Evolutionary conservation across 345 rosid species (phyloP).

Genomic region (Lenwebbia sp.): DNA sequence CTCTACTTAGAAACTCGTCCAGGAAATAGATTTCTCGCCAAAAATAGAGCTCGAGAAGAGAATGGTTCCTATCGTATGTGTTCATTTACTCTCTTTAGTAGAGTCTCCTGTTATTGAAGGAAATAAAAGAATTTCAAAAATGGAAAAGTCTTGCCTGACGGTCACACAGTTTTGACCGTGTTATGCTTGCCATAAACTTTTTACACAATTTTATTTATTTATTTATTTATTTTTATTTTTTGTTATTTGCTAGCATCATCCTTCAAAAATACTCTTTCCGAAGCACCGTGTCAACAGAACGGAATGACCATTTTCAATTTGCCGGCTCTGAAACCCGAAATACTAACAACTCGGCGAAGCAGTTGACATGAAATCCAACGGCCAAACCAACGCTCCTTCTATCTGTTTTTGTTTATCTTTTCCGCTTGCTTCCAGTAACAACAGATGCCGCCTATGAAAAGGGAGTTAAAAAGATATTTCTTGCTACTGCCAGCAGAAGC

Average conservation of each 20-base stretch:
- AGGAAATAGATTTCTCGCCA: too few species aligned
- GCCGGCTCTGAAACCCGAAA: neutral
- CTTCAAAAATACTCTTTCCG: neutral
- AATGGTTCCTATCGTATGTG: neutral
- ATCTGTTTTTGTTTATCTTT: neutral
- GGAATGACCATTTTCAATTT: neutral
- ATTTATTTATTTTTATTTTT: too few species aligned
- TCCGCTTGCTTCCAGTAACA: neutral
- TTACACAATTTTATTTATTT: too few species aligned
- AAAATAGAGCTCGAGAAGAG: too few species aligned
- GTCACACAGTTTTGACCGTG: too few species aligned
- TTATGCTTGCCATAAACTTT: too few species aligned
- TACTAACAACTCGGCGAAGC: neutral
- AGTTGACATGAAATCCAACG: neutral
- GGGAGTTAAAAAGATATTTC: neutral
- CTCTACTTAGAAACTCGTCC: too few species aligned
- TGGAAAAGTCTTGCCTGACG: too few species aligned
- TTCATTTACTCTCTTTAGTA: neutral
- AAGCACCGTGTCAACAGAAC: neutral
- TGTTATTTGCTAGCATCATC: too few species aligned
- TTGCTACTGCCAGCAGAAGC: neutral
- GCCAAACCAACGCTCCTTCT: neutral
- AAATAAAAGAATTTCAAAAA: neutral
- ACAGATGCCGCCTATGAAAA: neutral
- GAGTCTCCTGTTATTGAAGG: neutral